phyloP scores from a whole-genome alignment of 306 rosid species.

The Geum urbanum region DNA sequence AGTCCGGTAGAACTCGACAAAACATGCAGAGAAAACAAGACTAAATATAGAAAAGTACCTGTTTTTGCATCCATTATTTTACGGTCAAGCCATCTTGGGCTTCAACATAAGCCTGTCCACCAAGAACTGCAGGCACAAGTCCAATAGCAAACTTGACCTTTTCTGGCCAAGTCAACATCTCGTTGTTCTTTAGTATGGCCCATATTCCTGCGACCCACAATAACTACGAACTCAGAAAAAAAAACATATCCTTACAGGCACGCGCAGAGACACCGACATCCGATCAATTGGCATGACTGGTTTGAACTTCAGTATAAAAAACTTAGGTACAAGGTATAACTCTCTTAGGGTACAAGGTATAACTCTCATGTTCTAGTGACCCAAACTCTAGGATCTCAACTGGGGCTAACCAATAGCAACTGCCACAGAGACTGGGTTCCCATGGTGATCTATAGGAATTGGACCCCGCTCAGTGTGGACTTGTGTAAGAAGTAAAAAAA shows the following conservation, averaged over 20 bases:
- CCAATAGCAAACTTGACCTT: conserved; percentile 94
- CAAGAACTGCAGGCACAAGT: conserved; percentile 90
- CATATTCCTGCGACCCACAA: conserved; percentile 64
- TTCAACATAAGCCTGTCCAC: conserved; percentile 92
- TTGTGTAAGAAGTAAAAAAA: not conserved
- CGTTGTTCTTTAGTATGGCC: conserved; percentile 93
- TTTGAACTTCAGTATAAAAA: not conserved
- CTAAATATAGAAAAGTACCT: conserved; percentile 43
- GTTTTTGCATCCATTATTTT: conserved; percentile 91
- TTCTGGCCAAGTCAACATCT: conserved; percentile 98
- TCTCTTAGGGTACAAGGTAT: not conserved
- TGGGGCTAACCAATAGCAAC: no score
- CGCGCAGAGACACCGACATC: not conserved
- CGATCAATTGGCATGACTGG: not conserved
- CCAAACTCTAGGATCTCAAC: no score
- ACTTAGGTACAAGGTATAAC: no score
- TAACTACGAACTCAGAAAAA: conserved; percentile 15
- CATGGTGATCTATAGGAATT: not conserved
- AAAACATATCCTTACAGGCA: no score
- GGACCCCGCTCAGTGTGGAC: not conserved
- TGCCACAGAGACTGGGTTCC: no score
- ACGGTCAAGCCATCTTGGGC: conserved; percentile 87
- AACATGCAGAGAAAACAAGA: not conserved
- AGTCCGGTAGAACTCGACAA: not conserved
- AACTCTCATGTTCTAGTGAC: not conserved